Conservation (phyloP, 1,284 basidiomycete genomes). For the Boletus semigastroideus region DNA sequence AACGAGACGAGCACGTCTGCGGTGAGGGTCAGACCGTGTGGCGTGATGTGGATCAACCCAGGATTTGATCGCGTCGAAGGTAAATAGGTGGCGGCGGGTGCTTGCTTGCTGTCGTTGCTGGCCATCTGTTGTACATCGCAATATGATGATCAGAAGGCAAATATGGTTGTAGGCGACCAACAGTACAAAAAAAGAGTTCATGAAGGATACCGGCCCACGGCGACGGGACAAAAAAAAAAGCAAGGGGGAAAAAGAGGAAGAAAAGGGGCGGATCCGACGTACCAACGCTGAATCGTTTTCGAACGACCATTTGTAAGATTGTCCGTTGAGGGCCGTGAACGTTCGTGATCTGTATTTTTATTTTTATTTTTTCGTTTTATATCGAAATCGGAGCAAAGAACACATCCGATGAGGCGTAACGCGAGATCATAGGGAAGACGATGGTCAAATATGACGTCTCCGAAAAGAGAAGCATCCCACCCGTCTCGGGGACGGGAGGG, state of each 20-base stretch:
- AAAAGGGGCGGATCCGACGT: slow-evolving; percentile 6
- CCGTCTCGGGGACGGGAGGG: not conserved
- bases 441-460: slow-evolving; percentile 9
- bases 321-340: slow-evolving; percentile 35
- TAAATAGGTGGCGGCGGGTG: slow-evolving; percentile 31
- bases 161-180: not conserved
- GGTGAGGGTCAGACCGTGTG: slow-evolving; percentile 34
- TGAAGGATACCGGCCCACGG: slow-evolving; percentile 2
- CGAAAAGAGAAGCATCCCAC: not conserved
- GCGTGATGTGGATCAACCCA: slow-evolving; percentile 33
- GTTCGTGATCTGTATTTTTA: slow-evolving; percentile 27
- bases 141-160: not conserved
- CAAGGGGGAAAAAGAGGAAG: not conserved
- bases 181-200: not conserved
- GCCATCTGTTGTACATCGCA: slow-evolving; percentile 23
- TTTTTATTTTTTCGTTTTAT: not conserved
- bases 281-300: slow-evolving; percentile 35
- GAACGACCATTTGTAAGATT: slow-evolving; percentile 37
- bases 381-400: slow-evolving; percentile 3
- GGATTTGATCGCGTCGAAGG: slow-evolving; percentile 28
- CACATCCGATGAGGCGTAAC: not conserved
- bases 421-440: not conserved
- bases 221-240: not conserved
- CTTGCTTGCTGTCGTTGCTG: slow-evolving; percentile 35
- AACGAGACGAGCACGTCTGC: slow-evolving; percentile 34